These are phyloP conservation scores for Cercospora sesami DNA, from an alignment of 2,329 filamentous ascomycete genomes.

Conservation along the genomic window DNA sequence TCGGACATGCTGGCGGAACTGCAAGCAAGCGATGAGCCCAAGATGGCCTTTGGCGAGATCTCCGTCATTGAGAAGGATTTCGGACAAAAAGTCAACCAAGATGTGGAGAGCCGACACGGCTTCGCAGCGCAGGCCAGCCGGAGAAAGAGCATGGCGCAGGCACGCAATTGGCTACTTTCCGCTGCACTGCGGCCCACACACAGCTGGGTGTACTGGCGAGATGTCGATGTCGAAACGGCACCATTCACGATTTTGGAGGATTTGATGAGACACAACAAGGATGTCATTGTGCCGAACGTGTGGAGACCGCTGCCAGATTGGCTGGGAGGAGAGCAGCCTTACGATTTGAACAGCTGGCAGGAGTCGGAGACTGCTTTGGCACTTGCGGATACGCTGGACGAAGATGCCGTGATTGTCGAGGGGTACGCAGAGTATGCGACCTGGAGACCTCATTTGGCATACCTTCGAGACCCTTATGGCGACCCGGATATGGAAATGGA, in stretches of 20 bases:
- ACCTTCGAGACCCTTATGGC: constrained; percentile 92
- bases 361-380: constrained; percentile 95
- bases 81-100: constrained; percentile 94
- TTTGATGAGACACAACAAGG: constrained; percentile 97
- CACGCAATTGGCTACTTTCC: constrained; percentile 93
- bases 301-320: constrained; percentile 98
- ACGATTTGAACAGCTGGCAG: constrained; percentile 98
- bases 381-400: constrained; percentile 89
- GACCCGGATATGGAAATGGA: constrained; percentile 99
- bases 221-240: constrained; percentile 96
- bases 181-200: constrained; percentile 91
- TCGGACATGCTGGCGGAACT: constrained; percentile 73
- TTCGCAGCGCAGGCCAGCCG: constrained; percentile 93
- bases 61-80: constrained; percentile 99
- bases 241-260: constrained; percentile 96
- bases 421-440: constrained; percentile 98
- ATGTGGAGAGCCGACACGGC: constrained; percentile 94
- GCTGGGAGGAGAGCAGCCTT: constrained; percentile 97
- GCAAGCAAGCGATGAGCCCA: constrained; percentile 75
- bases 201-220: constrained; percentile 99
- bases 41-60: constrained; percentile 88
- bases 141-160: constrained; percentile 96
- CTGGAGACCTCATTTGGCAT: constrained; percentile 95
- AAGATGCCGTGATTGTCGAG: constrained; percentile 98
- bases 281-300: constrained; percentile 97